Evolutionary conservation across 805 yeast species (phyloP).

Genomic region (Grigorovia yakushimaensis): DNA sequence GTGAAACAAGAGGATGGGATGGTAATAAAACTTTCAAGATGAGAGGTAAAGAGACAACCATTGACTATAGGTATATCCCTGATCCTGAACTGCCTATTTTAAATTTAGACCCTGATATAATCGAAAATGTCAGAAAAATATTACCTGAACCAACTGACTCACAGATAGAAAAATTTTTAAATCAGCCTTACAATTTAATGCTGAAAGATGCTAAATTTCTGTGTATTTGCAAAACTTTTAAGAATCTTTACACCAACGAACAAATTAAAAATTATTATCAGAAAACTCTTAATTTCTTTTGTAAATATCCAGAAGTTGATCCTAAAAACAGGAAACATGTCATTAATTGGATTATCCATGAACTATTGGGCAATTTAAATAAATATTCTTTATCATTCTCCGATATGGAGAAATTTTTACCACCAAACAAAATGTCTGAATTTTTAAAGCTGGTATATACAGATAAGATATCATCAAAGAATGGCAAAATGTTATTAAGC

Average conservation of each 20-base stretch:
- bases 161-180: constrained; percentile 36
- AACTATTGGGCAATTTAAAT: constrained; percentile 59
- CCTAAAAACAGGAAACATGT: constrained; percentile 33
- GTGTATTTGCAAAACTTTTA: constrained; percentile 33
- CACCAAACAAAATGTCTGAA: constrained; percentile 41
- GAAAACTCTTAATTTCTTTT: constrained; percentile 29
- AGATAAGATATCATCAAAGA: constrained; percentile 46
- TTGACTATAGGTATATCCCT: constrained; percentile 90
- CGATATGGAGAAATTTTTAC: constrained; percentile 27
- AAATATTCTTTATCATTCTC: constrained; percentile 33
- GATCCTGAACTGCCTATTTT: constrained; percentile 79
- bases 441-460: constrained; percentile 43
- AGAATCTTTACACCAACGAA: constrained; percentile 17
- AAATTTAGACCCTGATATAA: constrained; percentile 32
- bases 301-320: constrained; percentile 9
- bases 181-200: constrained; percentile 44
- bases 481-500: constrained; percentile 55
- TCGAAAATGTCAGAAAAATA: constrained; percentile 31
- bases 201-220: constrained; percentile 70
- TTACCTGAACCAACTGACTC: constrained; percentile 59
- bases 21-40: constrained; percentile 58
- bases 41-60: constrained; percentile 68
- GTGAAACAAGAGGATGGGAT: constrained; percentile 89
- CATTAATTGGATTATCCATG: constrained; percentile 78
- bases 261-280: constrained; percentile 46